Evolutionary conservation across 805 yeast genomes (phyloP).

Genomic region (Starmerella stellata): DNA sequence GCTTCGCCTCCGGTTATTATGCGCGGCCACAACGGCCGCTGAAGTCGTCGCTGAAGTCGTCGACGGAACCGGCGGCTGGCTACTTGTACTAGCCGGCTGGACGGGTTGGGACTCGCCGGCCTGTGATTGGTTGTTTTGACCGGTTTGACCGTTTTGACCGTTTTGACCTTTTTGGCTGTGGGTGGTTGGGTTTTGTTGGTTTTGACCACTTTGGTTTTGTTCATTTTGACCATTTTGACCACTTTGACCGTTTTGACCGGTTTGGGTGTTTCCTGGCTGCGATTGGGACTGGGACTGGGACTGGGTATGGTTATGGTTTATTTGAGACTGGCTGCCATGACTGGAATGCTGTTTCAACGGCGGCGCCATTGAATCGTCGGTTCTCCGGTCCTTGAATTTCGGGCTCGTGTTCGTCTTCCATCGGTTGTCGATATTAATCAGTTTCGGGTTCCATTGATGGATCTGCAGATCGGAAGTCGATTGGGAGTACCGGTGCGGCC

Average conservation of each 20-base stretch:
- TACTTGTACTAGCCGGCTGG: neutral
- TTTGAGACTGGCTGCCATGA: no score
- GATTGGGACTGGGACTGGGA: no score
- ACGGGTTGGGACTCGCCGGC: neutral
- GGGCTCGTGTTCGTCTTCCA: constrained; percentile 10
- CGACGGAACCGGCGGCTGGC: neutral
- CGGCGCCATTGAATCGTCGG: neutral
- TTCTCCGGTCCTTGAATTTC: constrained; percentile 1
- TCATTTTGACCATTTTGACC: no score
- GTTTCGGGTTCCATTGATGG: constrained; percentile 16
- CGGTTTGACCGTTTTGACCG: neutral
- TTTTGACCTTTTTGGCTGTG: no score
- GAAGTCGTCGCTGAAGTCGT: constrained; percentile 2
- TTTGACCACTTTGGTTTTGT: no score
- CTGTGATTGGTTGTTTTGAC: neutral
- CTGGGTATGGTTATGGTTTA: no score
- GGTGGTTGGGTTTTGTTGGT: no score
- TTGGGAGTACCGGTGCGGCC: constrained; percentile 5
- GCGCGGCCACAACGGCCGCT: constrained; percentile 10
- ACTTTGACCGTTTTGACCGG: no score
- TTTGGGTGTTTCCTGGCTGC: no score
- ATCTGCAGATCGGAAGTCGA: constrained; percentile 14
- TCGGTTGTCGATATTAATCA: constrained; percentile 10
- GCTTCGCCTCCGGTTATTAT: constrained; percentile 9
- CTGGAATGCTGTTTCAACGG: neutral